Percentiles rank a stretch among this genome's conserved stretches.
phyloP scores from a whole-genome alignment of 2,329 filamentous ascomycete species.

The Monosporascus sp. region DNA sequence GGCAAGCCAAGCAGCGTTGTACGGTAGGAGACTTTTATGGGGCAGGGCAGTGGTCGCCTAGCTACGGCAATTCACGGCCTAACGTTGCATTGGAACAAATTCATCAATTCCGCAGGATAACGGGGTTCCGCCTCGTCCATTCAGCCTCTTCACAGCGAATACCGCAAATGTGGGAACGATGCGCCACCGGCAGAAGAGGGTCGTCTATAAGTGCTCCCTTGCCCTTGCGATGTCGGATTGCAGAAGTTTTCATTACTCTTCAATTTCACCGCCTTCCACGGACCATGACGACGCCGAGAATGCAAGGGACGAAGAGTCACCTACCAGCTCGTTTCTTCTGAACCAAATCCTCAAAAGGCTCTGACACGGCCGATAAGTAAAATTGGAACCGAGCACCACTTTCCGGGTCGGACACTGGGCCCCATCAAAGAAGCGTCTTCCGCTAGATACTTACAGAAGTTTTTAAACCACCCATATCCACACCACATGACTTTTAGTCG shows the following conservation, averaged over 20 bases:
- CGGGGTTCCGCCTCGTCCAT: not conserved
- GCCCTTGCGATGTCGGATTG: not conserved
- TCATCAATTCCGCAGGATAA: not conserved
- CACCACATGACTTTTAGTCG: constrained; percentile 23
- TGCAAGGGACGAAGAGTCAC: not conserved
- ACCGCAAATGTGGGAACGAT: not conserved
- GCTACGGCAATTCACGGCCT: not conserved
- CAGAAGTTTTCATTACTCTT: not conserved
- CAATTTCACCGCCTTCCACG: not conserved
- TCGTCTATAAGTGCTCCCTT: not conserved
- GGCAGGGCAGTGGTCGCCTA: not conserved
- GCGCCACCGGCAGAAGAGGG: not conserved
- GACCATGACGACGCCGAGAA: not conserved
- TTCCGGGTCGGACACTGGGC: not conserved
- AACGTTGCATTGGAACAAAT: not conserved
- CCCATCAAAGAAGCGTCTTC: not conserved
- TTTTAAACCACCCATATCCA: not conserved
- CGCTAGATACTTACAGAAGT: not conserved
- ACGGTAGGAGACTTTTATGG: too few species aligned
- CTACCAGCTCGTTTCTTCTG: not conserved
- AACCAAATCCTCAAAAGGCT: not conserved
- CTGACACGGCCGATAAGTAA: not conserved
- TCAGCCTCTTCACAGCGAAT: not conserved
- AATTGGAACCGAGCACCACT: not conserved
- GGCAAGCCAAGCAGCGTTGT: too few species aligned